Conservation (phyloP, 495 filamentous ascomycete genomes). For the Oleoguttula mirabilis region DNA sequence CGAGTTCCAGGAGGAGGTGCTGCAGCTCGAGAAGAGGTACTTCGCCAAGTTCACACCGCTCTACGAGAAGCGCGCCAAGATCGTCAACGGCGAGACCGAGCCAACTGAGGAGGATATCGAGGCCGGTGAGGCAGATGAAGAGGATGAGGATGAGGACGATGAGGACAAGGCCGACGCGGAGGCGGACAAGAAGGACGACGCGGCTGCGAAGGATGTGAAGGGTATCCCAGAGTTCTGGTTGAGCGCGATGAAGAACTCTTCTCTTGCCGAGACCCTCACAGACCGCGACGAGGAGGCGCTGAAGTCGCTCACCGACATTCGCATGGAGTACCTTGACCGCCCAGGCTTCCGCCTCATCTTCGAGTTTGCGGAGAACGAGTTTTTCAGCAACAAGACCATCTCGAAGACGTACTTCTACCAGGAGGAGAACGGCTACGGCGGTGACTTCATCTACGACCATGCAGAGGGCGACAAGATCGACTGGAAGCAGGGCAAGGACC, state of each 20-base stretch:
- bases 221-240: slow-evolving; percentile 99
- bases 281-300: slow-evolving; percentile 90
- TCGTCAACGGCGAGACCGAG: slow-evolving; percentile 80
- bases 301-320: slow-evolving; percentile 82
- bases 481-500: slow-evolving; percentile 86
- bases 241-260: slow-evolving; percentile 99
- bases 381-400: slow-evolving; percentile 91
- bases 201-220: slow-evolving; percentile 36
- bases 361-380: slow-evolving; percentile 87
- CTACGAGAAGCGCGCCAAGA: slow-evolving; percentile 86
- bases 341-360: slow-evolving; percentile 98
- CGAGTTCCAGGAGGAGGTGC: slow-evolving; percentile 93
- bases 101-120: slow-evolving; percentile 76
- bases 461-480: slow-evolving; percentile 96
- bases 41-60: slow-evolving; percentile 97
- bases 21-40: slow-evolving; percentile 97
- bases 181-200: slow-evolving; percentile 40
- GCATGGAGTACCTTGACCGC: slow-evolving; percentile 97
- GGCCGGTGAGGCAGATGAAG: slow-evolving; percentile 70
- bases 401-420: slow-evolving; percentile 99
- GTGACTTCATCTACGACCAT: slow-evolving; percentile 99
- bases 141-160: slow-evolving; percentile 48
- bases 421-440: slow-evolving; percentile 94
- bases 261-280: slow-evolving; percentile 94
- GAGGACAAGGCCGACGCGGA: slow-evolving; percentile 31